A percentile compares a stretch with the other conserved stretches of the same genome.
phyloP scores from a whole-genome alignment of 2,329 filamentous ascomycete species.

The Beauveria asiatica region DNA sequence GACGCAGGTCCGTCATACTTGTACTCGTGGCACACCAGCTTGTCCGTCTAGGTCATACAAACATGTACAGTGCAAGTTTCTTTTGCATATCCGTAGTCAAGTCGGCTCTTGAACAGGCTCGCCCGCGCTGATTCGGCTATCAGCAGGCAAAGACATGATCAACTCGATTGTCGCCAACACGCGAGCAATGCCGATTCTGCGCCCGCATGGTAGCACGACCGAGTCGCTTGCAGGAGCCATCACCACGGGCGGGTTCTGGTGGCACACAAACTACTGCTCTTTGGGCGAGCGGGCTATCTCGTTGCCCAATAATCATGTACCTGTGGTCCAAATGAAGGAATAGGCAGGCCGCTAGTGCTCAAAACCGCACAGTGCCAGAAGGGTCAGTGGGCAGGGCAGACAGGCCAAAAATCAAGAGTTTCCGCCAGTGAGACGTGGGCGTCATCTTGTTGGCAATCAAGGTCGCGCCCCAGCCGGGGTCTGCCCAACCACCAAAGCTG shows the following conservation, averaged over 20 bases:
- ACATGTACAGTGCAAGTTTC: neutral
- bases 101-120: neutral
- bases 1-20: neutral
- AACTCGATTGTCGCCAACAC: too few relatives aligned
- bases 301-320: conserved; percentile 6
- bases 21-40: neutral
- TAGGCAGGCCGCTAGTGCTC: conserved; percentile 2
- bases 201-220: neutral
- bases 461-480: neutral
- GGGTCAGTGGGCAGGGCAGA: neutral
- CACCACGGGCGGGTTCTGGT: neutral
- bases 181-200: too few relatives aligned
- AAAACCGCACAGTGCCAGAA: neutral
- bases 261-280: conserved; percentile 1
- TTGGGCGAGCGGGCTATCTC: neutral
- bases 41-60: neutral
- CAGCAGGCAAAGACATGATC: too few relatives aligned
- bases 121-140: too few relatives aligned
- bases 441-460: neutral
- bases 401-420: neutral
- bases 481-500: neutral
- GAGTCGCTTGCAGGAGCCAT: neutral
- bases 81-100: neutral
- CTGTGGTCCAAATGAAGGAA: conserved; percentile 10
- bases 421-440: neutral